Evolutionary conservation across 768 basidiomycete genomes (phyloP).

Genomic region (Roridomyces roridus): DNA sequence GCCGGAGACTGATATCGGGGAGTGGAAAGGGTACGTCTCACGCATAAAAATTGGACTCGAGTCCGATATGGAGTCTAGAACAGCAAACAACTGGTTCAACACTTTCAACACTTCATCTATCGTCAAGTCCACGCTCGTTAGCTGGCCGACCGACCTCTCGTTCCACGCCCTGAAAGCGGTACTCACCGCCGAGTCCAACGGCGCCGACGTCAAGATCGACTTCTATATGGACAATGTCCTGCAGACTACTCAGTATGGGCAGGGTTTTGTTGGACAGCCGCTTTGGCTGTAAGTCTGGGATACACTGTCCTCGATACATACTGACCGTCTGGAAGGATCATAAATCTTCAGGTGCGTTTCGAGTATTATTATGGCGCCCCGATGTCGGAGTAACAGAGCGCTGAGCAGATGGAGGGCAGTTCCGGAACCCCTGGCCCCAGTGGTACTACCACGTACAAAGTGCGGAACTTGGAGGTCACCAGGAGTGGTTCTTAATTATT

Average conservation of each 20-base stretch:
- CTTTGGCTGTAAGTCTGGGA: conserved; percentile 48
- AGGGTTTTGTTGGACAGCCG: conserved; percentile 46
- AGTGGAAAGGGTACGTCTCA: conserved; percentile 55
- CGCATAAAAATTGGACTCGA: too few relatives aligned
- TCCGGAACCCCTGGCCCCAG: conserved; percentile 49
- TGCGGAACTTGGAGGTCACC: conserved; percentile 47
- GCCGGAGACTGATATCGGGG: conserved; percentile 49
- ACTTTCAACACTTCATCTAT: conserved; percentile 52
- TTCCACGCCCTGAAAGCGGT: conserved; percentile 51
- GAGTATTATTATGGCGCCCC: background rate
- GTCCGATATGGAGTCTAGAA: too few relatives aligned
- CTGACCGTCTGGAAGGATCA: conserved; percentile 35
- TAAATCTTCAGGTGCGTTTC: conserved; percentile 44
- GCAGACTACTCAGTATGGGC: conserved; percentile 43
- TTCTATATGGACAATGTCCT: conserved; percentile 48
- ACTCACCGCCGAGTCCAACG: conserved; percentile 44
- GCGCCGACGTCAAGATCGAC: conserved; percentile 44
- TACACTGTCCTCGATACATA: background rate
- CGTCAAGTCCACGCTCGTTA: conserved; percentile 44
- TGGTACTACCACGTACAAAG: conserved; percentile 48
- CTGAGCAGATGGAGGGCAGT: conserved; percentile 50
- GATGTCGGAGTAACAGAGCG: background rate
- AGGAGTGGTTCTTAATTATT: conserved; percentile 36
- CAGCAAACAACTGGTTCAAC: conserved; percentile 49
- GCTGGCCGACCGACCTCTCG: conserved; percentile 49